Conservation (phyloP, 2,329 filamentous ascomycete genomes). For the Lomentospora prolificans region DNA sequence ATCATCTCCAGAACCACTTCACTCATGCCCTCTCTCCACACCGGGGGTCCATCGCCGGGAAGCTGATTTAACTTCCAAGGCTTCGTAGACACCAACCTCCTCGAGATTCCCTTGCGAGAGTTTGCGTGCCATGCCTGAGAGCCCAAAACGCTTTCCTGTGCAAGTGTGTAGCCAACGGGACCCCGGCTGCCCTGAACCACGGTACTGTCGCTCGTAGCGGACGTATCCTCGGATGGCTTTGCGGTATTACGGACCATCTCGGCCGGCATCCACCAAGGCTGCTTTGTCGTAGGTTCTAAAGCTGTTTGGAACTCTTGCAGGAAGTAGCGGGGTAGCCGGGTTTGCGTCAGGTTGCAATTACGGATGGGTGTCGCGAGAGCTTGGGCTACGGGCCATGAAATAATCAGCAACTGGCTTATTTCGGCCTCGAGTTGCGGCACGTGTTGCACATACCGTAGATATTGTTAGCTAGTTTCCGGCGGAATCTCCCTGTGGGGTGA, state of each 20-base stretch:
- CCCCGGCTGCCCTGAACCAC: not conserved
- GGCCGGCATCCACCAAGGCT: constrained; percentile 47
- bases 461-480: constrained; percentile 49
- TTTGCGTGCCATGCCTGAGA: no score
- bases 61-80: not conserved
- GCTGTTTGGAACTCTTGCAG: constrained; percentile 51
- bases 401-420: no score
- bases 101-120: not conserved
- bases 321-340: constrained; percentile 48
- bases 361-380: constrained; percentile 53
- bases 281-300: constrained; percentile 39
- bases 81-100: not conserved
- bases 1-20: not conserved
- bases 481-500: constrained; percentile 34
- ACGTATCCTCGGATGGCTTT: not conserved
- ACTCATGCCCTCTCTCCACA: constrained; percentile 4
- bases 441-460: constrained; percentile 55
- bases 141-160: not conserved
- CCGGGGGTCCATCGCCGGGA: not conserved
- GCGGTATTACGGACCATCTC: not conserved
- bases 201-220: not conserved
- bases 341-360: constrained; percentile 38
- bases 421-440: no score
- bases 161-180: not conserved
- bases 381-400: no score